Evolutionary conservation across 495 filamentous ascomycete species (phyloP).

Genomic region (Pseudevernia furfuracea): DNA sequence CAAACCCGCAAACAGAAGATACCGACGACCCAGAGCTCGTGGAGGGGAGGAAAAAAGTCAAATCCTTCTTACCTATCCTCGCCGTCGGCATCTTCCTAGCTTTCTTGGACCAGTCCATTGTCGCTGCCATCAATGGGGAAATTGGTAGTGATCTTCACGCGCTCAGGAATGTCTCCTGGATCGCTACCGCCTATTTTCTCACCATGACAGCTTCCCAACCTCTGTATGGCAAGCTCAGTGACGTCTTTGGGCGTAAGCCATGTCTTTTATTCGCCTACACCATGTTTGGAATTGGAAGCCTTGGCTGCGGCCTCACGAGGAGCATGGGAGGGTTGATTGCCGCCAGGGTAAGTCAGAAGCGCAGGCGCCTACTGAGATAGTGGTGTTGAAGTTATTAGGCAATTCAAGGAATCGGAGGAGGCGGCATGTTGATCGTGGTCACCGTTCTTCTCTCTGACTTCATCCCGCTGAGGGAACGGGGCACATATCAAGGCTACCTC

Average conservation of each 20-base stretch:
- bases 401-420: slow-evolving; percentile 19
- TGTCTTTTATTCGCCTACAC: slow-evolving; percentile 16
- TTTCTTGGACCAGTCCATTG: slow-evolving; percentile 16
- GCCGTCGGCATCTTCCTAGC: slow-evolving; percentile 16
- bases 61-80: slow-evolving; percentile 12
- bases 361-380: background rate
- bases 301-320: slow-evolving; percentile 17
- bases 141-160: slow-evolving; percentile 22
- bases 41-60: slow-evolving; percentile 12
- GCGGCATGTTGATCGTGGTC: slow-evolving; percentile 20
- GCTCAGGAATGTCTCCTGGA: slow-evolving; percentile 19
- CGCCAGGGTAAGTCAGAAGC: slow-evolving; percentile 17
- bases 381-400: slow-evolving; percentile 7
- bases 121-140: slow-evolving; percentile 20
- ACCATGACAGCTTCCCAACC: slow-evolving; percentile 20
- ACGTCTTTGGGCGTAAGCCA: slow-evolving; percentile 20
- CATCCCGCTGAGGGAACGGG: slow-evolving; percentile 15
- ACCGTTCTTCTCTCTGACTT: slow-evolving; percentile 19
- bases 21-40: slow-evolving; percentile 2
- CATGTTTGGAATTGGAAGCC: slow-evolving; percentile 19
- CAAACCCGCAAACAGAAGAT: slow-evolving; percentile 9
- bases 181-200: slow-evolving; percentile 21
- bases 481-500: slow-evolving; percentile 19
- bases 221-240: slow-evolving; percentile 21
- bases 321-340: slow-evolving; percentile 18